Evolutionary conservation across 768 basidiomycete species (phyloP).

Genomic region (Chlorophyllum brunneum): DNA sequence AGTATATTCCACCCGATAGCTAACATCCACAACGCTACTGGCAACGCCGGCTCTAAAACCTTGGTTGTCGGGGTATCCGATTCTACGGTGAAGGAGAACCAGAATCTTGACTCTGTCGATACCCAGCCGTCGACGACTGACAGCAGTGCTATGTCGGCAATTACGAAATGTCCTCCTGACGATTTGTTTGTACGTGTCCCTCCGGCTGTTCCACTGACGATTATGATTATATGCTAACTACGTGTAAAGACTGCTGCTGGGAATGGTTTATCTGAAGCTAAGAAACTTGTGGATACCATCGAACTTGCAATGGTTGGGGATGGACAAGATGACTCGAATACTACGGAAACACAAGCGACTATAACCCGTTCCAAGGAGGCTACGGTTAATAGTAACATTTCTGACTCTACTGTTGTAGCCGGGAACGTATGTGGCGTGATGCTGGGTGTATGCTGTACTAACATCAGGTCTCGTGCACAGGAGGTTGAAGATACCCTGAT

Average conservation of each 20-base stretch:
- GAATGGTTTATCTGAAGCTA: neutral
- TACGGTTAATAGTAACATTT: neutral
- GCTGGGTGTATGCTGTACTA: neutral
- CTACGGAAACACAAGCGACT: neutral
- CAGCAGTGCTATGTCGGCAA: neutral
- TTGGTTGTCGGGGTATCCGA: conserved; percentile 9
- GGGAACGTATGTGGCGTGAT: neutral
- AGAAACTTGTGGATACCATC: neutral
- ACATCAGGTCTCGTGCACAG: neutral
- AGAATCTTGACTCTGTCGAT: neutral
- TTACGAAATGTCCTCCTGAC: neutral
- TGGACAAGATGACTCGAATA: neutral
- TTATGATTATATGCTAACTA: neutral
- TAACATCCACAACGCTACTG: neutral
- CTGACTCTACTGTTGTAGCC: neutral
- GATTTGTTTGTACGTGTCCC: neutral
- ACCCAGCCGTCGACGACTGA: neutral
- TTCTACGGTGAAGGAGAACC: neutral
- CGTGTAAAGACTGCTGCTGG: neutral
- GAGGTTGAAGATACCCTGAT: neutral
- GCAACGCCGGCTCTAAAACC: neutral
- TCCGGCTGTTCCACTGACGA: too few relatives aligned
- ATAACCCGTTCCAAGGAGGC: conserved; percentile 2
- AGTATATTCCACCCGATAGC: conserved; percentile 1
- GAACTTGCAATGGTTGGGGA: neutral